phyloP scores from a whole-genome alignment of 306 rosid genomes.

The Corylus avellana region DNA sequence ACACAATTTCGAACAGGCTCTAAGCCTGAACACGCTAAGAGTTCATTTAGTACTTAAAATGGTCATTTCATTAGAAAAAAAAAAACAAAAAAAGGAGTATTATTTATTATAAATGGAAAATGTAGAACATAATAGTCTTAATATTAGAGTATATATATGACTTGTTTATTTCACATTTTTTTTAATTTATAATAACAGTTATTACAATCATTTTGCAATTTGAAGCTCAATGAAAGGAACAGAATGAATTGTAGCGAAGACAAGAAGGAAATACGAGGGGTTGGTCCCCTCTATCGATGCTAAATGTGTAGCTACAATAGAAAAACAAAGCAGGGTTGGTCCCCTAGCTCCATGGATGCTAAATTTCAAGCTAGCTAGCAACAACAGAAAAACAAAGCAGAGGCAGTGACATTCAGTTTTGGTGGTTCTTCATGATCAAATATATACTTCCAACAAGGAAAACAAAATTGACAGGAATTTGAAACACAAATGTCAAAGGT shows the following conservation, averaged over 20 bases:
- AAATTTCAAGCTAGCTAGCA: background rate
- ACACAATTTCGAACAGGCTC: too few species aligned
- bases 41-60: too few species aligned
- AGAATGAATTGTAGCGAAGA: background rate
- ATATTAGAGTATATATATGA: too few species aligned
- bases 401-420: constrained; percentile 2
- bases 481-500: constrained; percentile 17
- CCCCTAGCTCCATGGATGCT: background rate
- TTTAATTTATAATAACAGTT: too few species aligned
- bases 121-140: too few species aligned
- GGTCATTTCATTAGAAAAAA: too few species aligned
- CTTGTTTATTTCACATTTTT: too few species aligned
- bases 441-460: background rate
- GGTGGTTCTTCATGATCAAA: background rate
- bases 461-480: background rate
- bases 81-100: too few species aligned
- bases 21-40: too few species aligned
- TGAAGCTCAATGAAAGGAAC: background rate
- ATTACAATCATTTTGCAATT: too few species aligned
- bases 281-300: background rate
- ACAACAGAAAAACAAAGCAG: background rate
- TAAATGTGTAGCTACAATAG: background rate
- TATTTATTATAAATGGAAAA: too few species aligned
- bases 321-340: background rate
- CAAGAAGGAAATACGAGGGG: background rate